Base-by-base conservation (phyloP, 140 eudicot species). In the Stevia rebaudiana region DNA sequence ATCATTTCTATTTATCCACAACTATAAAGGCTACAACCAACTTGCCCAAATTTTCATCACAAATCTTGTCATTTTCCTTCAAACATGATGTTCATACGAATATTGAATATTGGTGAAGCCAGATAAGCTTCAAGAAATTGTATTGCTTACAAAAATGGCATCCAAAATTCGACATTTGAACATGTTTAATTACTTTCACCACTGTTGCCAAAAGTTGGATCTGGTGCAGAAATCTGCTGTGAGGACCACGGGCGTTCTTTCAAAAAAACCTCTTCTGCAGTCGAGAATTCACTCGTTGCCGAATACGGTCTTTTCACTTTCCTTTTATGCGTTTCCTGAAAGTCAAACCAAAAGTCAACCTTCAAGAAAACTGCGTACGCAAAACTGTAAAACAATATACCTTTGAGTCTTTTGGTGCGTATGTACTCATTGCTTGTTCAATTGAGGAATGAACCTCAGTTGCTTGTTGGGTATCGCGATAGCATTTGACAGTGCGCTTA, bases 251-350 rank as follows among this genome's bases (percentile, higher is more conserved):
- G 67, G 0, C 66, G 64, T 56, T 69, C 74, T 69, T 69, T 69
- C 13, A 69, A 19, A 10, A 65, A 69, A 57, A 66, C 59, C 46
- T 58, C 80, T 63, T 82, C 94, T 13, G 73, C 66, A 70, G 63
- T 73, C 30, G 68, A 42, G 12, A 55, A 66, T 22, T 89, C 89
- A 60, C 74, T 49, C 19, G 60, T 25, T 19, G 89, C 87, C 7
- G 95, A 74, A 74, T 94, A 94, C 21, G 99, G 99, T 74, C 79
- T 94, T 48, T 80, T 80, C 56, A 82, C 97, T 74, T 86, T 94
- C 67, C 79, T 79, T 69, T 70, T 80, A 77, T 69, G 79, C 70
- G 55, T 39, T 24, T 63, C 94, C 99, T 90, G 85, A 41, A 60
- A 37, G 48, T 33, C 40, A 30, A 4, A 43, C 43, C 48, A 35